Evolutionary conservation across 2,329 filamentous ascomycete genomes (phyloP).

Genomic region (Ophiobolus disseminans): DNA sequence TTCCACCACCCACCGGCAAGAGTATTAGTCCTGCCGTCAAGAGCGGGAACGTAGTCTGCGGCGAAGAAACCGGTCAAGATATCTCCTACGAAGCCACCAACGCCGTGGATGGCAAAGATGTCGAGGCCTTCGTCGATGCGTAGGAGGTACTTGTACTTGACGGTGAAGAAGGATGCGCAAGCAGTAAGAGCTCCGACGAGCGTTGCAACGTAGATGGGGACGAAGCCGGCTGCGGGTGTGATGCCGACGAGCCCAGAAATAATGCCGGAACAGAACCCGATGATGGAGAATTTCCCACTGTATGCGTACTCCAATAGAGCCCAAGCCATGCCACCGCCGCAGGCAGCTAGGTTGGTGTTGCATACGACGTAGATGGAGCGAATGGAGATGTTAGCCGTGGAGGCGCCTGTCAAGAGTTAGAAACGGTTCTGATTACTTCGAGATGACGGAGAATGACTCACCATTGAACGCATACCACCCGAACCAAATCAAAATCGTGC

Average conservation of each 20-base stretch:
- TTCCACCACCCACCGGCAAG: slow-evolving; percentile 61
- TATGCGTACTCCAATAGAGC: slow-evolving; percentile 61
- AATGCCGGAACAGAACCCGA: slow-evolving; percentile 62
- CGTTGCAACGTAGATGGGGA: slow-evolving; percentile 60
- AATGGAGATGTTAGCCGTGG: slow-evolving; percentile 59
- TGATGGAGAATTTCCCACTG: slow-evolving; percentile 58
- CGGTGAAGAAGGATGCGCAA: slow-evolving; percentile 56
- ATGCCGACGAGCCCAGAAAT: slow-evolving; percentile 66
- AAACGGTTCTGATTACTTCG: neutral
- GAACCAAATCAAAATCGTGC: slow-evolving; percentile 65
- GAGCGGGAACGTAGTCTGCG: slow-evolving; percentile 55
- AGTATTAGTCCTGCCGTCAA: slow-evolving; percentile 59
- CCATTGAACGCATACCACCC: slow-evolving; percentile 50
- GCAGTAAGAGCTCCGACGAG: slow-evolving; percentile 62
- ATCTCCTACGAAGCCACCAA: slow-evolving; percentile 65
- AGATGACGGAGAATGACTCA: slow-evolving; percentile 33
- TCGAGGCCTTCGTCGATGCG: slow-evolving; percentile 65
- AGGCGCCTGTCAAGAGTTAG: slow-evolving; percentile 23
- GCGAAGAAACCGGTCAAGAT: slow-evolving; percentile 66
- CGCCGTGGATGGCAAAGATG: slow-evolving; percentile 66
- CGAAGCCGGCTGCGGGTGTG: slow-evolving; percentile 64
- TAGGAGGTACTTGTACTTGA: slow-evolving; percentile 58
- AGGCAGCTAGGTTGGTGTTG: slow-evolving; percentile 66
- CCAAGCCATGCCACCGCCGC: slow-evolving; percentile 62
- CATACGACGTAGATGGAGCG: slow-evolving; percentile 63